Percentiles rank a stretch among this genome's conserved stretches.
Conservation (phyloP, 192 early-diverging fungal species). For the Backusella tarrabulga region DNA sequence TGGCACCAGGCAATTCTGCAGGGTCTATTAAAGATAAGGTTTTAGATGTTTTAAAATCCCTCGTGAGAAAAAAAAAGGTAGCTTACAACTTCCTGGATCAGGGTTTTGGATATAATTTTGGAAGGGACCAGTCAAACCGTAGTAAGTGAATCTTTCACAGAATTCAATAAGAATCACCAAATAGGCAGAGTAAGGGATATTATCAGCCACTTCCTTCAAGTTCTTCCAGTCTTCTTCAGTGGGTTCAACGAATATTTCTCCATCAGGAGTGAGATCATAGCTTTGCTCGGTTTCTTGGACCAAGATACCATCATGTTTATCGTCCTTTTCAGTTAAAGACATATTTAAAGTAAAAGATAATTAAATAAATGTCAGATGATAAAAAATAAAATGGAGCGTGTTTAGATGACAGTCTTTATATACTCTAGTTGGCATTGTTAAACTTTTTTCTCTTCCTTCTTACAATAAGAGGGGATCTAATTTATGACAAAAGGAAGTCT, state of each 20-base stretch:
- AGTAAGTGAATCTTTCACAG: conserved; percentile 66
- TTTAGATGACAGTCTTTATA: neutral
- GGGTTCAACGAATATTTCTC: conserved; percentile 43
- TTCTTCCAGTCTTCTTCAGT: conserved; percentile 56
- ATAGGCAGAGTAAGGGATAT: conserved; percentile 53
- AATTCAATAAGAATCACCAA: conserved; percentile 58
- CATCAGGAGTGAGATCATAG: neutral
- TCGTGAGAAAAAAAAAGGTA: neutral
- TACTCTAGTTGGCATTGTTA: neutral
- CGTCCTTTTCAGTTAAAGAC: neutral
- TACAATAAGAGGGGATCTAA: neutral
- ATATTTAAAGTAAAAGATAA: neutral
- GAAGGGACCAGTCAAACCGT: conserved; percentile 57
- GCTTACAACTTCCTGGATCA: conserved; percentile 35
- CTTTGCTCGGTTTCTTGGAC: conserved; percentile 1
- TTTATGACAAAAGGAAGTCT: neutral
- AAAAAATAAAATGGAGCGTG: neutral
- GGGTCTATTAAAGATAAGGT: conserved; percentile 20
- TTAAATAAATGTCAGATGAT: neutral
- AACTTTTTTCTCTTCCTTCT: neutral
- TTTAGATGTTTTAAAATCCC: neutral
- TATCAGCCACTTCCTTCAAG: conserved; percentile 57
- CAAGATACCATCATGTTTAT: neutral
- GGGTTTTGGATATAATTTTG: conserved; percentile 57
- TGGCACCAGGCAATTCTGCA: conserved; percentile 45